A percentile compares a stretch with the other conserved stretches of the same genome.
phyloP scores from a whole-genome alignment of 2,329 filamentous ascomycete species.

The Cercospora sp. region DNA sequence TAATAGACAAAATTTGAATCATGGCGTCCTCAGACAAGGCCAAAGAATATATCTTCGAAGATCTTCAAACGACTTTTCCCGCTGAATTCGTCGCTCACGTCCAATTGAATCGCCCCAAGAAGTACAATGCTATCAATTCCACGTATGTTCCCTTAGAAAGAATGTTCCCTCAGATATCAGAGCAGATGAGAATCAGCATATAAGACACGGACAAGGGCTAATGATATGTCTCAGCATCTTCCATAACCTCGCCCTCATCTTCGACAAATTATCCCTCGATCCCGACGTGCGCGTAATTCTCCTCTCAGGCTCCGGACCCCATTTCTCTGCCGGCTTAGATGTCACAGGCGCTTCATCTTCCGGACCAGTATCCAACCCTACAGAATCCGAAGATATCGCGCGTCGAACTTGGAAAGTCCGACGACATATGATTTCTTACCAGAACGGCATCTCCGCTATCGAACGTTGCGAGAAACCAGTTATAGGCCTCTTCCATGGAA shows the following conservation, averaged over 20 bases:
- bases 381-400: constrained; percentile 20
- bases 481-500: constrained; percentile 75
- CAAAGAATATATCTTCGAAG: constrained; percentile 39
- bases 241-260: constrained; percentile 72
- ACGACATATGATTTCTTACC: constrained; percentile 72
- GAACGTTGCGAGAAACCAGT: constrained; percentile 89
- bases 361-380: constrained; percentile 14
- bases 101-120: constrained; percentile 81
- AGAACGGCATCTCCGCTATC: constrained; percentile 70
- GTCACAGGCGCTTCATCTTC: constrained; percentile 29
- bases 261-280: constrained; percentile 70
- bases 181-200: too few species aligned
- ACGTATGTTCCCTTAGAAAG: not conserved
- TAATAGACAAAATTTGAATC: not conserved
- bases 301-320: constrained; percentile 76
- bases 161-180: too few species aligned
- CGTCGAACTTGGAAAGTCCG: constrained; percentile 48
- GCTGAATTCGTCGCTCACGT: constrained; percentile 75
- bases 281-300: constrained; percentile 72
- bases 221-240: constrained; percentile 63
- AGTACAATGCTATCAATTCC: constrained; percentile 78
- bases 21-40: not conserved
- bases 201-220: not conserved
- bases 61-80: constrained; percentile 55
- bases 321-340: constrained; percentile 84